phyloP scores from a whole-genome alignment of 805 yeast species.

The Metschnikowia similis region DNA sequence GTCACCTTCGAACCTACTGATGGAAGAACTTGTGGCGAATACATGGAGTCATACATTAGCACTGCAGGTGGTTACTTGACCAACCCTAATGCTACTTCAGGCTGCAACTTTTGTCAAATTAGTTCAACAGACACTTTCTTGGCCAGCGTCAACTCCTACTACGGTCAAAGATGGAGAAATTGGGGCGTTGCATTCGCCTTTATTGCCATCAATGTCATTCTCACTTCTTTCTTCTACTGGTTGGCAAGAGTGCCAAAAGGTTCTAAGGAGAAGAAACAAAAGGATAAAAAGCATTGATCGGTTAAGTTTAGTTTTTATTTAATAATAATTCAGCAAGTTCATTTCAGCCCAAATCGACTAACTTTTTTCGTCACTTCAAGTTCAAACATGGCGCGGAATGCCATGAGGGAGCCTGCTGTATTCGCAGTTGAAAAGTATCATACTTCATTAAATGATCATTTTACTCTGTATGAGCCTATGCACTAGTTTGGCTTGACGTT shows the following conservation, averaged over 20 bases:
- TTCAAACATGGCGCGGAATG: neutral
- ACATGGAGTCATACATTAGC: slow-evolving; percentile 40
- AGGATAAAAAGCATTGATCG: neutral
- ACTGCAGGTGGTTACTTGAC: slow-evolving; percentile 51
- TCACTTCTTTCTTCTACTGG: slow-evolving; percentile 46
- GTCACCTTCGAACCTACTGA: slow-evolving; percentile 37
- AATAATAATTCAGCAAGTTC: neutral
- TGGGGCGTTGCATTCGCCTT: slow-evolving; percentile 53
- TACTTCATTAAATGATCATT: neutral
- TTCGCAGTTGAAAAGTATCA: too few species aligned
- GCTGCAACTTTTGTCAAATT: slow-evolving; percentile 62
- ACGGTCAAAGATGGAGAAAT: slow-evolving; percentile 61
- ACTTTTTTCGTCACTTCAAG: neutral
- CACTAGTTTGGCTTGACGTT: slow-evolving; percentile 60
- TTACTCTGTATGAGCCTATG: slow-evolving; percentile 5
- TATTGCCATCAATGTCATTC: slow-evolving; percentile 34
- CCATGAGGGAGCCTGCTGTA: too few species aligned
- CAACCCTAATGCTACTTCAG: slow-evolving; percentile 49
- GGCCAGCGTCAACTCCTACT: slow-evolving; percentile 38
- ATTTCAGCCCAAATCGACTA: neutral
- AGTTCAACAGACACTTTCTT: slow-evolving; percentile 57
- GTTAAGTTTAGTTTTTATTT: neutral
- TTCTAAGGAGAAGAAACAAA: slow-evolving; percentile 30
- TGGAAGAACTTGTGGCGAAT: slow-evolving; percentile 64
- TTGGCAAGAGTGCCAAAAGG: slow-evolving; percentile 73